Evolutionary conservation across 169 alveolate genomes (phyloP), one percentile per base, ranked within the genome.

Genomic region (Theileria equi): DNA sequence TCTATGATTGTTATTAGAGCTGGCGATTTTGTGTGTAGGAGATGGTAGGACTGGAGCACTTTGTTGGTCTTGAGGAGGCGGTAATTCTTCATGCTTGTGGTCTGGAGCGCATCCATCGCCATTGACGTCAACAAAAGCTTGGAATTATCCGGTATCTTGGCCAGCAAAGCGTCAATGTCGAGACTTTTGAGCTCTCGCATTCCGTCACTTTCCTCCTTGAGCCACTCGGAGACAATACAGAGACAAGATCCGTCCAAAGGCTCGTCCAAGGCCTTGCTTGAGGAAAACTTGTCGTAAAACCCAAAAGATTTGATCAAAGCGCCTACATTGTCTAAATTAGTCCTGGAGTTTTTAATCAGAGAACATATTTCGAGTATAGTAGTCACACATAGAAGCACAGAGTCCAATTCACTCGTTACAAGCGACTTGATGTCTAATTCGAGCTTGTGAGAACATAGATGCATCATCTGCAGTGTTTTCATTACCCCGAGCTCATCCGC

Each of bases 401-500:
- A 48, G 43, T 73, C 83, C 23, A 73, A 3, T 28, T 62, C 83
- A 28, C 63, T 35, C 17, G 83, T 73, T 57, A 73, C 67, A 32
- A 73, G 47, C 0, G 59, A 28, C 59, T 73, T 73, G 16, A 73
- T 73, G 32, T 52, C 83, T 19, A 43, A 32, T 21, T 63, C 83
- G 29, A 73, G 60, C 45, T 73, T 54, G 53, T 50, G 58, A 34
- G 55, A 50, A 49, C 78, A 62, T 35, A 73, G 59, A 43, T 73
- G 72, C 83, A 73, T 73, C 55, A 36, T 55, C 36, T 73, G 83
- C 43, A 73, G 78, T 47, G 78, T 73, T 40, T 73, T 73, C 52
- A 73, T 25, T 44, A 73, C 72, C 40, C 60, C 45, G 35, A 73
- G 45, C 49, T 73, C 83, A 60, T 73, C 78, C 16, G 48, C 58